Evolutionary conservation across 495 filamentous ascomycete species (phyloP), one percentile per base, ranked within the genome.

Genomic region (Aspergillus carlsbadensis): DNA sequence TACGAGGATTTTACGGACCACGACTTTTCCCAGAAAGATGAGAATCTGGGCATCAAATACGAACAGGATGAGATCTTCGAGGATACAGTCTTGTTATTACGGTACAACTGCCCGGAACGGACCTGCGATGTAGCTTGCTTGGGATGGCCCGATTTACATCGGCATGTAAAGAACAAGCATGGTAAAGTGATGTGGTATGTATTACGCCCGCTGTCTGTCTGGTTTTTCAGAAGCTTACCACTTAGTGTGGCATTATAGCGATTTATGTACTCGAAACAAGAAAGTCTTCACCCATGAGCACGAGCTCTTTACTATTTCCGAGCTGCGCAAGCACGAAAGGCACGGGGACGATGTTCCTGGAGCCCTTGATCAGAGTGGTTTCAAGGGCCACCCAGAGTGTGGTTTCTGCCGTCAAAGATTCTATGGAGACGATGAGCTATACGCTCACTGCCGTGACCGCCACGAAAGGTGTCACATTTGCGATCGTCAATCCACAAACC

Each of bases 241-340:
- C 20, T 22, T 2, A 6, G 2, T 34, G 1, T 10, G 13, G 14
- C 21, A 10, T 7, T 29, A 31, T 51, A 85, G 82, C 72, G 91
- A 96, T 70, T 80, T 98, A 14, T 99, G 94, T 70, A 93, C 91
- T 1, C 74, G 90, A 35, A 89, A 96, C 72, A 98, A 99, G 76
- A 96, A 96, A 59, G 92, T 96, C 35, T 99, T 99, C 60, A 96
- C 94, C 0, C 95, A 98, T 69, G 94, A 99, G 71, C 94, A 99
- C 65, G 90, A 90, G 20, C 79, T 99, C n/a, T 97, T 96, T 65
- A 88, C 89, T 5, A 73, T 78, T n/a, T 80, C 84, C 47, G 89
- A 92, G 61, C 73, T 98, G 36, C 83, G 85, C 46, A 90, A 84
- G 59, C 94, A 99, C 65, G 92, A 98, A 80, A 87, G 83, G 59